Conservation (phyloP, 2,329 filamentous ascomycete genomes). For the Sporothrix variecibatus region DNA sequence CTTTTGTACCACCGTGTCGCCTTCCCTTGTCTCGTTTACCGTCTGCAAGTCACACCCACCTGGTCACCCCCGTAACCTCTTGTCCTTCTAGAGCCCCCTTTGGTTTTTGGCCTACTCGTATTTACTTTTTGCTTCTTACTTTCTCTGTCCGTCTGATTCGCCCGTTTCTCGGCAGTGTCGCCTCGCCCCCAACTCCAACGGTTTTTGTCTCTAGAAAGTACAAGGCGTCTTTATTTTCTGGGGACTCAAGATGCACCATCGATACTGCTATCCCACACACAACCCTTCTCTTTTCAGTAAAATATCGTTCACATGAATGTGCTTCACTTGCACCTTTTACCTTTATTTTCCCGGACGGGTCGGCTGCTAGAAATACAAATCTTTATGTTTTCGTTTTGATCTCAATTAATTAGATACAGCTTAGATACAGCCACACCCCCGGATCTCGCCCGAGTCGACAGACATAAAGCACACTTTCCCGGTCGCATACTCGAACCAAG, state of each 20-base stretch:
- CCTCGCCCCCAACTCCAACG: neutral
- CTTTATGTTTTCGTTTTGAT: neutral
- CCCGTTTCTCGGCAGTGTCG: neutral
- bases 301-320: neutral
- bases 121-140: neutral
- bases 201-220: neutral
- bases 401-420: conserved; percentile 1
- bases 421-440: conserved; percentile 14
- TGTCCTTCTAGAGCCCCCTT: neutral
- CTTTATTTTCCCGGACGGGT: neutral
- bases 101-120: neutral
- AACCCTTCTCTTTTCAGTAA: too few relatives aligned
- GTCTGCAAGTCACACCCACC: neutral
- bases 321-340: neutral
- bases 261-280: neutral
- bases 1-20: conserved; percentile 1
- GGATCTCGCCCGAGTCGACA: neutral
- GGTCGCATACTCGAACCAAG: conserved; percentile 18
- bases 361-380: conserved; percentile 5
- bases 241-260: neutral
- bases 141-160: neutral
- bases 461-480: neutral
- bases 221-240: neutral
- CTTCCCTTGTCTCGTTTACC: neutral
- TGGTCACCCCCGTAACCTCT: neutral